These are phyloP conservation scores for Diaporthe batatas DNA, from an alignment of 2,329 filamentous ascomycete genomes.

Conservation along the genomic window DNA sequence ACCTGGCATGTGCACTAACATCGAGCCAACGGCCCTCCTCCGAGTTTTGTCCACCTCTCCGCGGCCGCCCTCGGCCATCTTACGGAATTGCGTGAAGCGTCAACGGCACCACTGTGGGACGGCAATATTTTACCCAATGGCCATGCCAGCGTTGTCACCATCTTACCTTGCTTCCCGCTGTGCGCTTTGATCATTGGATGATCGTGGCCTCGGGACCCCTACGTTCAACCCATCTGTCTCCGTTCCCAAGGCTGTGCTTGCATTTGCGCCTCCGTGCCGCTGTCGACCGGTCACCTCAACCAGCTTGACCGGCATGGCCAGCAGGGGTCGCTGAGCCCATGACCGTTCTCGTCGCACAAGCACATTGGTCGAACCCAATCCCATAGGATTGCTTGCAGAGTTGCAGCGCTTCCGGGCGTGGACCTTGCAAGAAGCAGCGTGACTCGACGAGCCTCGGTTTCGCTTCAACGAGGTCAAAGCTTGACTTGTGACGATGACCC, in stretches of 20 bases:
- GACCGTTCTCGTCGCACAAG: not conserved
- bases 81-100: slow-evolving; percentile 26
- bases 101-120: slow-evolving; percentile 4
- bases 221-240: not conserved
- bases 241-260: not conserved
- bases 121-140: slow-evolving; percentile 13
- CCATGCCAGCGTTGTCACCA: slow-evolving; percentile 5
- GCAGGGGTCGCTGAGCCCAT: not conserved
- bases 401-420: not conserved
- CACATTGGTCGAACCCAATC: not conserved
- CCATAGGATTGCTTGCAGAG: slow-evolving; percentile 1
- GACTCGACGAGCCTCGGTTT: not conserved
- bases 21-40: slow-evolving; percentile 14
- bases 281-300: not conserved
- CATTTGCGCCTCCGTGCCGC: not conserved
- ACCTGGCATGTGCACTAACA: not conserved
- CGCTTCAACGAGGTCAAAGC: not conserved
- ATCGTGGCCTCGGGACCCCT: not conserved
- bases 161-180: not conserved
- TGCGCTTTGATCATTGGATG: slow-evolving; percentile 9
- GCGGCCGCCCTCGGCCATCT: slow-evolving; percentile 26
- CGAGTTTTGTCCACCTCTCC: slow-evolving; percentile 33
- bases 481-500: not conserved
- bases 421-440: not conserved
- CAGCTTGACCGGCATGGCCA: not conserved